Base-by-base conservation (phyloP, 2,329 filamentous ascomycete genomes). In the Penicillium crustosum region DNA sequence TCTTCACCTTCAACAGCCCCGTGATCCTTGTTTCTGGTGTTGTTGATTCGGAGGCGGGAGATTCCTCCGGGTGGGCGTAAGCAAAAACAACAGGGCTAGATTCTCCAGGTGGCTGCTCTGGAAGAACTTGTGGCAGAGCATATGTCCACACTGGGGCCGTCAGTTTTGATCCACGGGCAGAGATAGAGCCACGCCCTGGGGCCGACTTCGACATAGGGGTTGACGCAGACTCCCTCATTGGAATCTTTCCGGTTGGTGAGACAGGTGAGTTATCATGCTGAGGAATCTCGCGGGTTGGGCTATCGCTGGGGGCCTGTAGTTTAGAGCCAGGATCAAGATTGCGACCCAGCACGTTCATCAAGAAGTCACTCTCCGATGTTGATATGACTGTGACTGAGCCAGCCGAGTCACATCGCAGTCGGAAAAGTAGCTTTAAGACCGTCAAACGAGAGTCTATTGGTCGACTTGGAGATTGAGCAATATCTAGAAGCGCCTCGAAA, bases 381-480 rank as follows among this genome's bases (percentile, higher is more conserved):
- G 84, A 77, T 8, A 86, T 86, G 53, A 96, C 79, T 57, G 89
- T 91, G 4, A 97, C 83, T 44, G 87, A 84, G 63, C 93, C 86
- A 10, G 89, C 86, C 71, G 89, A 91, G 73, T 96, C 91, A 23
- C 91, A 91, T 58, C 93, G 85, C 31, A 97, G 78, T 43, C 93
- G 86, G 70, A 95, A 93, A 2, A 97, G 78, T 43, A 93, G 76
- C 67, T 90, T 91, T 80, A 93, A 85, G 2, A 88, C 87, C 13
- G 86, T 87, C 27, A 94, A 77, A 7, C 90, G 87, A 51, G 89
- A 87, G 73, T 90, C 87, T 7, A 82, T 78, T 58, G 89, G 88
- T 60, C 83, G 85, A 33, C 81, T 78, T 29, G 79, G 80, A 17
- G 83, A 83, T 62, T 82, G 82, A 6, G 83, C 86, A 63, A 92